A percentile compares a stretch with the other conserved stretches of the same genome.
phyloP scores from a whole-genome alignment of 2,329 filamentous ascomycete species.

The Leptographium galeiforme region DNA sequence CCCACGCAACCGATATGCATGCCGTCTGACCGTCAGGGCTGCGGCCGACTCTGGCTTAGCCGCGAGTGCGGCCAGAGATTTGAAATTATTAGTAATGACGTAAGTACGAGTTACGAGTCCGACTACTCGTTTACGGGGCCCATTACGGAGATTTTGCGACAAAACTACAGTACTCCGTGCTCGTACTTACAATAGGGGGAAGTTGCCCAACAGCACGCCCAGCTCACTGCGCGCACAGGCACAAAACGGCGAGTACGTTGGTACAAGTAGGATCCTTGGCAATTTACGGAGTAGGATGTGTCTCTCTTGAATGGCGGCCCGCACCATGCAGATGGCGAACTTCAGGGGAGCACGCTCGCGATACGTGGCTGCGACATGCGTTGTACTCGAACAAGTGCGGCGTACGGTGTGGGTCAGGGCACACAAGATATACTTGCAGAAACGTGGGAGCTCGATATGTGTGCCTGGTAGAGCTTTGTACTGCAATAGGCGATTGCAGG shows the following conservation, averaged over 20 bases:
- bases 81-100: not conserved
- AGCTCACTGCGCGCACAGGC: too few relatives aligned
- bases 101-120: not conserved
- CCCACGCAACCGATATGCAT: not conserved
- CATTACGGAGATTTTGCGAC: too few relatives aligned
- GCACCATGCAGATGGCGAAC: too few relatives aligned
- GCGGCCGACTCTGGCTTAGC: not conserved
- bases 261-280: too few relatives aligned
- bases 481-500: not conserved
- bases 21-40: not conserved
- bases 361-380: not conserved
- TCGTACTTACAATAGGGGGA: too few relatives aligned
- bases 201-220: too few relatives aligned
- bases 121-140: not conserved
- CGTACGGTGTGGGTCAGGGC: not conserved
- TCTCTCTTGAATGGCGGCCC: not conserved
- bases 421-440: constrained; percentile 1
- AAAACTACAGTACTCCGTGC: too few relatives aligned
- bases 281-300: not conserved
- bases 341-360: too few relatives aligned
- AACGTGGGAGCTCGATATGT: not conserved
- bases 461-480: not conserved
- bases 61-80: not conserved
- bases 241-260: too few relatives aligned
- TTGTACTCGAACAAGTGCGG: not conserved